These are phyloP conservation scores for Colletotrichum aenigma DNA, from an alignment of 2,329 filamentous ascomycete genomes.

Conservation along the genomic window DNA sequence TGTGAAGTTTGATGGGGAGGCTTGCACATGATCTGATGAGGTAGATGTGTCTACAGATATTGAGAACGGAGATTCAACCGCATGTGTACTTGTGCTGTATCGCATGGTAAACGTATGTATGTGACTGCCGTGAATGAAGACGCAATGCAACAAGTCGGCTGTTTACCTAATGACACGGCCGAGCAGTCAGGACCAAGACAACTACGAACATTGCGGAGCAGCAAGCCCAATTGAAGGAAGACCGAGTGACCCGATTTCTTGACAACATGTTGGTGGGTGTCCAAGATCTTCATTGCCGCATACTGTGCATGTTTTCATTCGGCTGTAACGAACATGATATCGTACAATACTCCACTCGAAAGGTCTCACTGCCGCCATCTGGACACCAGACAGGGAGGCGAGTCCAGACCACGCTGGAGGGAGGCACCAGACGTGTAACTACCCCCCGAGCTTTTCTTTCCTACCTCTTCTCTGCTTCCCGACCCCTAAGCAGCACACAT, in stretches of 20 bases:
- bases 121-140: background rate
- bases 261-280: background rate
- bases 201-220: background rate
- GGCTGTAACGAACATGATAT: background rate
- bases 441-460: background rate
- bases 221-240: background rate
- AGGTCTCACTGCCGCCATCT: background rate
- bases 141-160: background rate
- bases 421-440: background rate
- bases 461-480: background rate
- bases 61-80: background rate
- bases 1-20: background rate
- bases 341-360: background rate
- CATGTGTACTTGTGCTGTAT: background rate
- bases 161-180: background rate
- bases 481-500: background rate
- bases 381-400: background rate
- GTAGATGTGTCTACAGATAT: background rate
- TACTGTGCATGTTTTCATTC: background rate
- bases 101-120: background rate
- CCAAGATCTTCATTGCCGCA: background rate
- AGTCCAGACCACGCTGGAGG: background rate
- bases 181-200: background rate
- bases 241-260: background rate
- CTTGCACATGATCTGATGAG: background rate